phyloP scores from a whole-genome alignment of 306 rosid species.

The Hippophae gyantsensis region DNA sequence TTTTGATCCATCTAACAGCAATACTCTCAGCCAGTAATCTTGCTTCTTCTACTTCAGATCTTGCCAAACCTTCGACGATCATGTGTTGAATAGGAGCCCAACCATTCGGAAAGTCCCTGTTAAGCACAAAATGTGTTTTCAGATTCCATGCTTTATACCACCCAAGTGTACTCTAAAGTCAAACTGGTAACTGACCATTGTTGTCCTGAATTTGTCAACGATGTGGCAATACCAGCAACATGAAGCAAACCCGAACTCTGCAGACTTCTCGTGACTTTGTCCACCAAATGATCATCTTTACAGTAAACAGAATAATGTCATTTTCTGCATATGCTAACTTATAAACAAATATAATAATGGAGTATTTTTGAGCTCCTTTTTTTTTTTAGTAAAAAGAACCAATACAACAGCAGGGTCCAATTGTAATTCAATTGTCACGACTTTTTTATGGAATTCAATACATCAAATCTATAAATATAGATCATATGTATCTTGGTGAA shows the following conservation, averaged over 20 bases:
- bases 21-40: constrained; percentile 60
- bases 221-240: constrained; percentile 64
- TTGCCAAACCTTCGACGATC: constrained; percentile 75
- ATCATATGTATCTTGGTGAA: no score
- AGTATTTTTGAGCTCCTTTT: no score
- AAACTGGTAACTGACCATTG: constrained; percentile 49
- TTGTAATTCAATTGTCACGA: no score
- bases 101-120: constrained; percentile 95
- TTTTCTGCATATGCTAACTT: constrained; percentile 1
- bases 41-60: constrained; percentile 70
- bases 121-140: no score
- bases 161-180: not conserved
- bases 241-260: constrained; percentile 52
- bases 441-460: no score
- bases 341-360: not conserved
- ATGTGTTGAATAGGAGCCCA: constrained; percentile 96
- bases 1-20: constrained; percentile 68
- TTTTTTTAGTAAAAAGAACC: no score
- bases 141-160: no score
- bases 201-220: constrained; percentile 53
- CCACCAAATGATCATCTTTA: constrained; percentile 41
- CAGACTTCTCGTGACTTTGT: constrained; percentile 45
- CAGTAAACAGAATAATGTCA: not conserved
- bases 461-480: no score
- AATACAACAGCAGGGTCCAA: no score